Conservation (phyloP, 768 basidiomycete species). For the Pisolithus marmoratus region DNA sequence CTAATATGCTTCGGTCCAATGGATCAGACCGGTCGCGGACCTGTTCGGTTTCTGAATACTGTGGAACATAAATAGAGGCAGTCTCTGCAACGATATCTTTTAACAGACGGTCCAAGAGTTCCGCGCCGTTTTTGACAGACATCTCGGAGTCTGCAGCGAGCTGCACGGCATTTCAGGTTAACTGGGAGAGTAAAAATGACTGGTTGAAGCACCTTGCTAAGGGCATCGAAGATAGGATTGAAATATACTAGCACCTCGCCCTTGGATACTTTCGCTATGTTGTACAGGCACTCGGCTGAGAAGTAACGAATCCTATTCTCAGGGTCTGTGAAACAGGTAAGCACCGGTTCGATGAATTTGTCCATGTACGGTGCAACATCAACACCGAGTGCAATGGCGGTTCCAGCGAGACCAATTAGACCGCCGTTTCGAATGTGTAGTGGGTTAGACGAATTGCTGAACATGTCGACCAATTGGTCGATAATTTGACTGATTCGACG, state of each 20-base stretch:
- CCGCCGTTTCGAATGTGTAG: conserved; percentile 92
- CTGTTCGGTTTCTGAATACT: conserved; percentile 76
- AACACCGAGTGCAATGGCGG: conserved; percentile 93
- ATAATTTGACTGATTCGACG: conserved; percentile 82
- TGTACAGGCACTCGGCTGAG: conserved; percentile 96
- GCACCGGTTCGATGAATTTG: conserved; percentile 82
- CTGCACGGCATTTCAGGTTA: conserved; percentile 36
- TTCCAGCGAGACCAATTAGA: conserved; percentile 91
- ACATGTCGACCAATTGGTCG: conserved; percentile 93
- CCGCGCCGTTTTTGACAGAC: conserved; percentile 97
- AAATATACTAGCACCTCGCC: conserved; percentile 96
- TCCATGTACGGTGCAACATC: conserved; percentile 94
- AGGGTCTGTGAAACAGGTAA: conserved; percentile 88
- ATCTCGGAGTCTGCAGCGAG: conserved; percentile 93
- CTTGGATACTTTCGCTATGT: conserved; percentile 95
- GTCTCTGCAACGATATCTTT: conserved; percentile 98
- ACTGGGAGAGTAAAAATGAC: not conserved
- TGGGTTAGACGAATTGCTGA: conserved; percentile 74
- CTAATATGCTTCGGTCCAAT: conserved; percentile 51
- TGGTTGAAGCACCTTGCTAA: conserved; percentile 73
- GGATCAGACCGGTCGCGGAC: conserved; percentile 41
- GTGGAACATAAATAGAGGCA: conserved; percentile 89
- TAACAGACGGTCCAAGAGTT: conserved; percentile 91
- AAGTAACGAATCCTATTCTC: conserved; percentile 97
- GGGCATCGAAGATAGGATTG: conserved; percentile 95